These are phyloP conservation scores for Dendrocalamus sinicus DNA, from an alignment of 176 grass and related monocot genomes.

Conservation along the genomic window DNA sequence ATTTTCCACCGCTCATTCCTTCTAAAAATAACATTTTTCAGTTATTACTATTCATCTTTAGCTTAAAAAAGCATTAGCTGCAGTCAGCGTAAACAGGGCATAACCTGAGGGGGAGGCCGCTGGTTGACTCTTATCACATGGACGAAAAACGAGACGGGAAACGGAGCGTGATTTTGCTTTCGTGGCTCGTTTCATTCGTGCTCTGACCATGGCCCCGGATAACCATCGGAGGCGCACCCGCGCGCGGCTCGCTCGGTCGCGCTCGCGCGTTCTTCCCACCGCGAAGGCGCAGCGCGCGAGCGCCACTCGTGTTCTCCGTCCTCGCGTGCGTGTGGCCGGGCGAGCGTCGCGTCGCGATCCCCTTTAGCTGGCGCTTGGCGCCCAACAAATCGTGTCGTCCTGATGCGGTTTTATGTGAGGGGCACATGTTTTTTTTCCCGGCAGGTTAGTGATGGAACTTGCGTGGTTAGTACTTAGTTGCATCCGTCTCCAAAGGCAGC, in stretches of 20 bases:
- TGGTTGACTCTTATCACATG: slow-evolving; percentile 15
- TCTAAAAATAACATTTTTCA: too few relatives aligned
- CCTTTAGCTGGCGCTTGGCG: background rate
- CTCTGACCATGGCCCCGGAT: background rate
- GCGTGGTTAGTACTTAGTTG: background rate
- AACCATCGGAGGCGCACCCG: background rate
- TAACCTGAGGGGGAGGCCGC: background rate
- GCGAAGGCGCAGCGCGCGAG: background rate
- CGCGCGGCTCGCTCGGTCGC: background rate
- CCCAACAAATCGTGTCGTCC: background rate
- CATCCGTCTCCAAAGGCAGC: background rate
- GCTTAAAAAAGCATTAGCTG: too few relatives aligned
- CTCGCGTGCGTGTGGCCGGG: background rate
- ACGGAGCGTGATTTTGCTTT: background rate
- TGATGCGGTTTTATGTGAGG: slow-evolving; percentile 28
- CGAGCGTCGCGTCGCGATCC: background rate
- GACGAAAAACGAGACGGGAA: background rate
- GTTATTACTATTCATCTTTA: too few relatives aligned
- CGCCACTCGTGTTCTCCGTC: background rate
- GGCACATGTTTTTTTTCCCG: background rate
- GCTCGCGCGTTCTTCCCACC: background rate
- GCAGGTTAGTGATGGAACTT: background rate
- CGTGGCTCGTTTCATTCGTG: background rate
- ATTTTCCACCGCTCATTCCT: too few relatives aligned
- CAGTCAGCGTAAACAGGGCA: too few relatives aligned